Evolutionary conservation across 2,329 filamentous ascomycete species (phyloP).

Genomic region (Chalaropsis thielavioides): DNA sequence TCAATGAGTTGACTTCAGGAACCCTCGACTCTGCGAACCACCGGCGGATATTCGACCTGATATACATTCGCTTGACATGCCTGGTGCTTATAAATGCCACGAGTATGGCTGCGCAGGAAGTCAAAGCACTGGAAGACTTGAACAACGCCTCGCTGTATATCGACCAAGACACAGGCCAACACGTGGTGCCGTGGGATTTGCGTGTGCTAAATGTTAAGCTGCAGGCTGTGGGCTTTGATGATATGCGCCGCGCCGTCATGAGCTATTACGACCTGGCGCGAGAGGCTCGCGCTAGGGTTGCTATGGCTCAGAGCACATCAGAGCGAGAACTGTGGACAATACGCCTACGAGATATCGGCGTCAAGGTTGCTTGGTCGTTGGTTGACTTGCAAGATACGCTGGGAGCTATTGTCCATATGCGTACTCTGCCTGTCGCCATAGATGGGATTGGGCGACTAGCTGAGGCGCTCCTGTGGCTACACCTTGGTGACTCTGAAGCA

Average conservation of each 20-base stretch:
- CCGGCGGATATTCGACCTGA: slow-evolving; percentile 54
- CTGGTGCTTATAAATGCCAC: slow-evolving; percentile 65
- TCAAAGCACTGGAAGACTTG: slow-evolving; percentile 48
- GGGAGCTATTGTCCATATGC: slow-evolving; percentile 61
- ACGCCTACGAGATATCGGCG: slow-evolving; percentile 60
- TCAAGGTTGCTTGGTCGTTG: slow-evolving; percentile 49
- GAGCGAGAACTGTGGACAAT: slow-evolving; percentile 53
- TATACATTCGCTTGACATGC: slow-evolving; percentile 71
- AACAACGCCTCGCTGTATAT: slow-evolving; percentile 42
- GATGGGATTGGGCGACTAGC: slow-evolving; percentile 32
- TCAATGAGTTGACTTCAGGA: slow-evolving; percentile 43
- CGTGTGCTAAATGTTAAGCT: slow-evolving; percentile 70
- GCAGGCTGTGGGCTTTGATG: slow-evolving; percentile 73
- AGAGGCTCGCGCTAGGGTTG: slow-evolving; percentile 54
- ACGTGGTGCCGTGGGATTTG: slow-evolving; percentile 76
- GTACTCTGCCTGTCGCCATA: slow-evolving; percentile 35
- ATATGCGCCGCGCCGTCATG: slow-evolving; percentile 72
- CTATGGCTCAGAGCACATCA: slow-evolving; percentile 32
- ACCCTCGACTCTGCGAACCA: slow-evolving; percentile 42
- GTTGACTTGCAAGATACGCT: slow-evolving; percentile 80
- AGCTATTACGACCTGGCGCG: slow-evolving; percentile 77
- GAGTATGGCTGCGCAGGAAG: slow-evolving; percentile 52
- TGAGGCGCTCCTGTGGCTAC: slow-evolving; percentile 56
- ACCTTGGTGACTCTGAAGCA: slow-evolving; percentile 59
- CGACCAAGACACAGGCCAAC: slow-evolving; percentile 38